Base-by-base conservation (phyloP, 306 rosid genomes). In the Malus sieversii region DNA sequence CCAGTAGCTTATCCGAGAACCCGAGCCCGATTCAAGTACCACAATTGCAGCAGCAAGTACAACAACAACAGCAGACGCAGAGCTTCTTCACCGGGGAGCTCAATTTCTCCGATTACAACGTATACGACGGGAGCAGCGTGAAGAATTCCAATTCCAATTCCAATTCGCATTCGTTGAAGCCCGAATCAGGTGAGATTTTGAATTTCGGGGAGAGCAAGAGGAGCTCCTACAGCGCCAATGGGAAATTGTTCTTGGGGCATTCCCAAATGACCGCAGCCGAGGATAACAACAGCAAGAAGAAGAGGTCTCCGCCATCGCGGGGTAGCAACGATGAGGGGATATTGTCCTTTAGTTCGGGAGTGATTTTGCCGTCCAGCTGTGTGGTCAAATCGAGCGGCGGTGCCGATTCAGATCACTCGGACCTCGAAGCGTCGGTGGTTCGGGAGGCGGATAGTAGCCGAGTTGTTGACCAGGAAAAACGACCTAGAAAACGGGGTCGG, bases 341-440 rank as follows among this genome's bases (percentile, higher is more conserved):
- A 86, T 87, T 96, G n/a, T 96, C 99, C 3, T 96, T 96, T 72
- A 90, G 92, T 32, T 96, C 99, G 2, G 96, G 88, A n/a, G 89
- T 84, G 81, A 77, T 95, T 74, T 77, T 94, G 18, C 92, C 96
- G 6, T 63, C 85, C 0, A 22, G 84, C 3, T 88, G 85, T 29
- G 76, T 66, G 5, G 82, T 78, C 70, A 90, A 89, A 59, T 85
- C 95, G 8, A 77, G 81, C 61, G 84, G 32, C 40, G 7, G 79
- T 0, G 90, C 73, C 0, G 97, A 95, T 84, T 79, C 98, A 0
- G 98, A 96, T 38, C 96, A 90, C 75, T 96, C 98, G 1, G 99
- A 96, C 78, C 90, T 96, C 5, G 99, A 96, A 72, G 98, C 91
- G 3, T 92, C 99, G 0, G 99, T 90, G 67, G 95, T 87, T 13